Percentiles rank a stretch among this genome's conserved stretches.
Conservation (phyloP, 1,284 basidiomycete species). For the Apiotrichum porosum region DNA sequence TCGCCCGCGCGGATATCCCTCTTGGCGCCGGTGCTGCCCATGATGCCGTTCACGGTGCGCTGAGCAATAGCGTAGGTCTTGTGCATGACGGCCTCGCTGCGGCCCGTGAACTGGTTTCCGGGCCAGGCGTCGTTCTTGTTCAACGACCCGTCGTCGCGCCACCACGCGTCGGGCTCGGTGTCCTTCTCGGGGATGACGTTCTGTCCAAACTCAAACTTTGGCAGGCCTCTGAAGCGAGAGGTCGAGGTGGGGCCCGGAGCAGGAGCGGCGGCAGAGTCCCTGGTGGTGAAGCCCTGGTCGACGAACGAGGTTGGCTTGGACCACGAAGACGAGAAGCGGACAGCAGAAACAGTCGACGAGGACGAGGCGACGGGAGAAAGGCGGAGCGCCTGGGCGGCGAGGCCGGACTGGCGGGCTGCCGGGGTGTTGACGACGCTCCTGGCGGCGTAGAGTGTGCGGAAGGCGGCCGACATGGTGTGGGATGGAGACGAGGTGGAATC, state of each 20-base stretch:
- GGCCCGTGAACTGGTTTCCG: conserved; percentile 25
- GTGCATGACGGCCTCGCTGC: conserved; percentile 5
- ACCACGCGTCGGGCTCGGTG: conserved; percentile 19
- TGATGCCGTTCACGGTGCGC: conserved; percentile 15
- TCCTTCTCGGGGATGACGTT: conserved; percentile 1
- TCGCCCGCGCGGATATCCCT: conserved; percentile 23
- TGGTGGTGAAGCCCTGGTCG: not conserved
- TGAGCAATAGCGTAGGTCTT: conserved; percentile 12
- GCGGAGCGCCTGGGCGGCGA: not conserved
- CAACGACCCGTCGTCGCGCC: conserved; percentile 4
- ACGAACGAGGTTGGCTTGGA: not conserved
- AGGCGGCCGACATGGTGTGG: not conserved
- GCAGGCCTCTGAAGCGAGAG: not conserved
- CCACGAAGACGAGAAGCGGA: not conserved
- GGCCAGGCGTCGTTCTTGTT: conserved; percentile 8
- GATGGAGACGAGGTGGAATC: not conserved
- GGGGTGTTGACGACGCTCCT: not conserved
- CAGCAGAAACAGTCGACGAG: not conserved
- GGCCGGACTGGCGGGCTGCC: not conserved
- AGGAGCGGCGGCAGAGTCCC: not conserved
- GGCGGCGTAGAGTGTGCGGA: conserved; percentile 1
- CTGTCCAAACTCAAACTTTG: not conserved
- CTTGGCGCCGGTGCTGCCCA: conserved; percentile 1
- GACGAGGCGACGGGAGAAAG: not conserved
- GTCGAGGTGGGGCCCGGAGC: not conserved